Conservation (phyloP, 2,329 filamentous ascomycete genomes). For the Paracamarosporium sp. region DNA sequence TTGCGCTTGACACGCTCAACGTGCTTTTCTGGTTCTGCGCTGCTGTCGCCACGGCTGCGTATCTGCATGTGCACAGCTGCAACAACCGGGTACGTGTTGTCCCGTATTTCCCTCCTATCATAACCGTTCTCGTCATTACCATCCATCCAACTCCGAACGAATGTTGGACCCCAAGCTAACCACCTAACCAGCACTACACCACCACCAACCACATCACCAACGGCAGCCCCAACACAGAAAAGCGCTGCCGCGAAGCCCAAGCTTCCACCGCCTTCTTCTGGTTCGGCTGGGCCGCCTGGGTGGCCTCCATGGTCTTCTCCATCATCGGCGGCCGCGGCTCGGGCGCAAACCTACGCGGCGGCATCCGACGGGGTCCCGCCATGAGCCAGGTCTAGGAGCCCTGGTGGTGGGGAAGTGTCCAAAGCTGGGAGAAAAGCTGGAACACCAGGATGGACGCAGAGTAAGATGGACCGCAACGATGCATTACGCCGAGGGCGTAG, state of each 20-base stretch:
- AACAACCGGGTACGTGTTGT: slow-evolving; percentile 58
- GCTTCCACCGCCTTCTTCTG: slow-evolving; percentile 78
- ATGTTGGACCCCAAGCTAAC: background rate
- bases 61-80: slow-evolving; percentile 74
- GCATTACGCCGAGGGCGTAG: background rate
- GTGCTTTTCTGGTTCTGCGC: slow-evolving; percentile 74
- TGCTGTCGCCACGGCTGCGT: slow-evolving; percentile 73
- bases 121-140: background rate
- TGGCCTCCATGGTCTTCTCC: slow-evolving; percentile 62
- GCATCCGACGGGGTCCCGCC: slow-evolving; percentile 53
- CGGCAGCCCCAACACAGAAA: slow-evolving; percentile 64
- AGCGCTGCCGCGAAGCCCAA: slow-evolving; percentile 78
- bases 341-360: slow-evolving; percentile 52
- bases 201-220: slow-evolving; percentile 66
- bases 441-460: slow-evolving; percentile 32
- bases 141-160: background rate
- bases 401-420: slow-evolving; percentile 27
- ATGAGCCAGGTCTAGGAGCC: slow-evolving; percentile 63
- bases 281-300: slow-evolving; percentile 74
- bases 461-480: background rate
- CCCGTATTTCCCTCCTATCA: background rate
- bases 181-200: slow-evolving; percentile 47
- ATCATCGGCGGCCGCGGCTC: slow-evolving; percentile 59
- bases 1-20: slow-evolving; percentile 65
- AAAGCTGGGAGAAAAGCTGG: slow-evolving; percentile 28